phyloP scores from a whole-genome alignment of 768 basidiomycete genomes.

The Termitomyces sp. region DNA sequence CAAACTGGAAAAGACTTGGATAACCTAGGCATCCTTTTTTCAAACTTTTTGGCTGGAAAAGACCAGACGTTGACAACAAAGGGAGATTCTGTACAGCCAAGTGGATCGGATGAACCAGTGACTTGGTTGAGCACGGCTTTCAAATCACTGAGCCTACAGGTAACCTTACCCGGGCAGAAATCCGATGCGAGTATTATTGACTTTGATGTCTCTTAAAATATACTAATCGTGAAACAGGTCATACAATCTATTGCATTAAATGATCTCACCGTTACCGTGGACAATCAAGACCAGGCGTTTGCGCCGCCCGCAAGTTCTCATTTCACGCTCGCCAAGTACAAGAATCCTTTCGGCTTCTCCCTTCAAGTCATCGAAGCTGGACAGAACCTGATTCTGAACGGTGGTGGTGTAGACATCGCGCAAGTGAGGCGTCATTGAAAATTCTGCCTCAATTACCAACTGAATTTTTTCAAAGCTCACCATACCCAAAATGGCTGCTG shows the following conservation, averaged over 20 bases:
- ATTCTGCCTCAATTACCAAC: neutral
- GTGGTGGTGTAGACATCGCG: constrained; percentile 46
- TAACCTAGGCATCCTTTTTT: constrained; percentile 58
- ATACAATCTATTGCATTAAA: constrained; percentile 59
- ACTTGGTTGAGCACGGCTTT: constrained; percentile 69
- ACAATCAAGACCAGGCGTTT: constrained; percentile 48
- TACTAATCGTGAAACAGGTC: constrained; percentile 29
- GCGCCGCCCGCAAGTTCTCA: constrained; percentile 56
- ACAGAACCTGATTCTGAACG: constrained; percentile 48
- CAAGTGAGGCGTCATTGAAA: constrained; percentile 30
- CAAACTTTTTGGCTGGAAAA: constrained; percentile 55
- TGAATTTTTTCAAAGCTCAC: constrained; percentile 32
- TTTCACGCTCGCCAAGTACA: constrained; percentile 51
- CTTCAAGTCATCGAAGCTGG: constrained; percentile 56
- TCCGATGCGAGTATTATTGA: constrained; percentile 33
- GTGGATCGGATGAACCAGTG: constrained; percentile 45
- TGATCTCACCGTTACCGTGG: constrained; percentile 52
- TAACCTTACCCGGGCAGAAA: constrained; percentile 57
- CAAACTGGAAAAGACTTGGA: constrained; percentile 51
- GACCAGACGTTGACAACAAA: constrained; percentile 57
- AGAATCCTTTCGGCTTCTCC: constrained; percentile 75
- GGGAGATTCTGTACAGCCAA: constrained; percentile 58
- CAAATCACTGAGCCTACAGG: constrained; percentile 55
- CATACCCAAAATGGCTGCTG: constrained; percentile 41
- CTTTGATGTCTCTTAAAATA: neutral